phyloP scores from a whole-genome alignment of 2,329 filamentous ascomycete species.

The Diaporthe humulicola region DNA sequence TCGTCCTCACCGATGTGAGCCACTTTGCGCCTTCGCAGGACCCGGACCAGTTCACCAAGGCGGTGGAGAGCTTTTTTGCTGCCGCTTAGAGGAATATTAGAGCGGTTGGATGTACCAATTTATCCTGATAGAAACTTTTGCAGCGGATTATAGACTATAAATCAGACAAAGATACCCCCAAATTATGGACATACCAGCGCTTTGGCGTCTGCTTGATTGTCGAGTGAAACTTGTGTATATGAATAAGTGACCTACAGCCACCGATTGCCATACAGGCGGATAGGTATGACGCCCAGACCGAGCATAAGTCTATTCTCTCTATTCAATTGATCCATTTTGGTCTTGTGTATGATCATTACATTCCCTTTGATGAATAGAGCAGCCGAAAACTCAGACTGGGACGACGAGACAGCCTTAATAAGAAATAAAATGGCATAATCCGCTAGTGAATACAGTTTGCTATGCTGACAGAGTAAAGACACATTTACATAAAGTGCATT shows the following conservation, averaged over 20 bases:
- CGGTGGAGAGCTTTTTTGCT: slow-evolving; percentile 48
- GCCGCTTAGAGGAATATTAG: neutral
- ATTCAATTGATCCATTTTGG: too few species aligned
- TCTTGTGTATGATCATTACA: too few species aligned
- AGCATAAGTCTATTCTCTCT: neutral
- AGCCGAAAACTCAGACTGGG: too few species aligned
- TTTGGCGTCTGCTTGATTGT: neutral
- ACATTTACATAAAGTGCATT: neutral
- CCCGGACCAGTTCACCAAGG: slow-evolving; percentile 51
- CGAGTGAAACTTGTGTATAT: neutral
- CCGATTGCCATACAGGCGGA: too few species aligned
- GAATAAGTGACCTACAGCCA: neutral
- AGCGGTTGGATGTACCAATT: neutral
- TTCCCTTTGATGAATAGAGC: neutral
- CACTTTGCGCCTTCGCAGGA: slow-evolving; percentile 59
- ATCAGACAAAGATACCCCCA: slow-evolving; percentile 24
- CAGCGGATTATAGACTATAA: slow-evolving; percentile 6
- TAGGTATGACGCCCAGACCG: neutral
- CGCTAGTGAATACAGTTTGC: neutral
- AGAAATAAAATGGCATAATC: neutral
- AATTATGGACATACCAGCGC: neutral
- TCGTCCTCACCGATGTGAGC: slow-evolving; percentile 54
- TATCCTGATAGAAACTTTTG: neutral
- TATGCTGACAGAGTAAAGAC: neutral
- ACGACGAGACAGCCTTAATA: neutral